Base-by-base conservation (phyloP, 352 stramenopile genomes). In the Phytophthora sp. region DNA sequence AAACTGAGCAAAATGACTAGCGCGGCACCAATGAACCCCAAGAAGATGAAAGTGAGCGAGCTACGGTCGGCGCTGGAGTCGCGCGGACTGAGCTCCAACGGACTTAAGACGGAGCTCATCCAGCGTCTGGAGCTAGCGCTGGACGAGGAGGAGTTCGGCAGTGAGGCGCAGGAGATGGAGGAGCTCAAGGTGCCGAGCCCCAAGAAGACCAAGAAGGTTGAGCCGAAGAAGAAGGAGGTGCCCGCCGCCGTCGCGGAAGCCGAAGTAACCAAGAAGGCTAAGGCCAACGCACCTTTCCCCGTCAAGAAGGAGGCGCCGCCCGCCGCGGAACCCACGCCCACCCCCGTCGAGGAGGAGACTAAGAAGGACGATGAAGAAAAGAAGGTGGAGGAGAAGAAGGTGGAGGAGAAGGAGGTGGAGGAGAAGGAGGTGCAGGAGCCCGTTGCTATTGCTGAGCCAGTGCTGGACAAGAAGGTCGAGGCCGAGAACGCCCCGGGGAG, bases 11-110 rank as follows among this genome's bases (percentile, higher is more conserved):
- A 44, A 50, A 84, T 84, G 62, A 86, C 74, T 51, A 86, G 69
- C 55, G 66, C 73, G 59, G 76, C 75, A 46, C 36, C 74, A n/a
- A 89, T 95, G 73, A 86, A 90, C 66, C 89, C 89, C 20, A 96
- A 95, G 81, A 95, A 95, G 78, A 95, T 96, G 86, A 96, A 95
- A 71, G 89, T 96, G 66, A 93, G 83, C 72, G 89, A 96, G 80
- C 76, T 96, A 59, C 86, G 86, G 59, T 69, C 88, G 56, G 88
- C 90, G 69, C 77, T 96, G 29, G 85, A 93, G 73, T 84, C 84
- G 55, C 86, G 89, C 49, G 76, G 76, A 7, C 68, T 96, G 46
- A 94, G 84, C 79, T 93, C 82, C 31, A 91, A 91, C 55, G 89
- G 89, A 0, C 79, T 96, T 55, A 96, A 96, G 74, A 89, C 87